A percentile compares a stretch with the other conserved stretches of the same genome.
Conservation (phyloP, 1,139 yeast genomes). For the Scheffersomyces parashehatae region DNA sequence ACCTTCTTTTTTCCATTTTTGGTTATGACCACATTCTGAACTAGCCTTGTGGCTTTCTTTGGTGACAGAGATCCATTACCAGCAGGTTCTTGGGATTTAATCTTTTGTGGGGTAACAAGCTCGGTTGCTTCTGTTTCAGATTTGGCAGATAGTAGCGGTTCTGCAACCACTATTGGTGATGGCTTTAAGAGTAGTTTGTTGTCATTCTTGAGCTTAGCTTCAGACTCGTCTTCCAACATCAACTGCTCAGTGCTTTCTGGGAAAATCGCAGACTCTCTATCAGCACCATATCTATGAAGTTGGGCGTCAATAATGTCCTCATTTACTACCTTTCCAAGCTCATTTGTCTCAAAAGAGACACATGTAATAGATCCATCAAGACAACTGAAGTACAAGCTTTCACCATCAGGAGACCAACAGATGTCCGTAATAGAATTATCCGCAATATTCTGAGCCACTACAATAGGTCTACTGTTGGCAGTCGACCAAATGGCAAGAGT, state of each 20-base stretch:
- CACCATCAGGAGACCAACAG: slow-evolving; percentile 80
- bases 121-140: slow-evolving; percentile 1
- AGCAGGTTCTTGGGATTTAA: slow-evolving; percentile 2
- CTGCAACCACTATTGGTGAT: background rate
- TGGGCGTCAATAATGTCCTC: slow-evolving; percentile 65
- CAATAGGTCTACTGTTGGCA: slow-evolving; percentile 56
- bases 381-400: slow-evolving; percentile 68
- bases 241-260: slow-evolving; percentile 88
- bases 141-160: background rate
- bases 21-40: slow-evolving; percentile 52
- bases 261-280: slow-evolving; percentile 75
- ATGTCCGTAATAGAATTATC: slow-evolving; percentile 69
- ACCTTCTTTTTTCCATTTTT: slow-evolving; percentile 86
- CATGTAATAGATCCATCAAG: slow-evolving; percentile 82
- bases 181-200: slow-evolving; percentile 14
- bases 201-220: slow-evolving; percentile 11
- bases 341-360: slow-evolving; percentile 66
- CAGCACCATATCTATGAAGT: slow-evolving; percentile 83
- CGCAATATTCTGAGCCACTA: slow-evolving; percentile 63
- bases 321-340: slow-evolving; percentile 73
- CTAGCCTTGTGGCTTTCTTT: slow-evolving; percentile 18
- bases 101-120: background rate
- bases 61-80: slow-evolving; percentile 7
- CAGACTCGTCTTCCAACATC: slow-evolving; percentile 63
- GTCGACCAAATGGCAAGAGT: slow-evolving; percentile 75